Percentiles rank a stretch among this genome's conserved stretches.
Conservation (phyloP, 78 protist genomes). For the Cavenderia fasciculata region DNA sequence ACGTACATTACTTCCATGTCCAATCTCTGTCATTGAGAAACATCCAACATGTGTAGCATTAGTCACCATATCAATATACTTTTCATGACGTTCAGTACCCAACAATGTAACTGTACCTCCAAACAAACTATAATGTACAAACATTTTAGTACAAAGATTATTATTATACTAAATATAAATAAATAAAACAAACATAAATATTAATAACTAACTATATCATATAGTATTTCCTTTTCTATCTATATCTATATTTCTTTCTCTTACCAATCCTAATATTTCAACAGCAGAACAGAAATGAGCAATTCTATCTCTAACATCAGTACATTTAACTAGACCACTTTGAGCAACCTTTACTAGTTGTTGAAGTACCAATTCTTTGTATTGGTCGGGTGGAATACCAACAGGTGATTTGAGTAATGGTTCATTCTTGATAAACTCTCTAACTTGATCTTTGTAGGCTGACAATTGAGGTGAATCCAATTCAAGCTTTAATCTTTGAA, state of each 20-base stretch:
- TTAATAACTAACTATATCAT: too few species aligned
- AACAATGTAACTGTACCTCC: slow-evolving; percentile 40
- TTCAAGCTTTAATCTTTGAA: background rate
- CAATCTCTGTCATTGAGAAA: slow-evolving; percentile 83
- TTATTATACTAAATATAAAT: background rate
- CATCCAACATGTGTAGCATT: slow-evolving; percentile 47
- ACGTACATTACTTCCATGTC: slow-evolving; percentile 84
- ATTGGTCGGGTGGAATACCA: background rate
- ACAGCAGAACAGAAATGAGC: background rate
- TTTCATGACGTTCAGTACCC: slow-evolving; percentile 66
- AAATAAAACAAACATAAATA: too few species aligned
- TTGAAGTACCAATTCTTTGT: slow-evolving; percentile 18
- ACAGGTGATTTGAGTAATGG: background rate
- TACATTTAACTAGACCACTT: background rate
- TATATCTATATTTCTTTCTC: too few species aligned
- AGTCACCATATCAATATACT: slow-evolving; percentile 54
- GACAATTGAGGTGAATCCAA: background rate
- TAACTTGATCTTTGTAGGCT: background rate
- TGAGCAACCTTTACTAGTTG: background rate
- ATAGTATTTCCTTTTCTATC: too few species aligned
- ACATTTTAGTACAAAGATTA: slow-evolving; percentile 36
- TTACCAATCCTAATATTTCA: too few species aligned
- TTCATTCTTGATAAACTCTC: background rate
- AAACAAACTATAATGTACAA: slow-evolving; percentile 66
- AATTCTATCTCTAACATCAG: background rate